Base-by-base conservation (phyloP, 2,329 filamentous ascomycete genomes). In the Monosporascus cannonballus region DNA sequence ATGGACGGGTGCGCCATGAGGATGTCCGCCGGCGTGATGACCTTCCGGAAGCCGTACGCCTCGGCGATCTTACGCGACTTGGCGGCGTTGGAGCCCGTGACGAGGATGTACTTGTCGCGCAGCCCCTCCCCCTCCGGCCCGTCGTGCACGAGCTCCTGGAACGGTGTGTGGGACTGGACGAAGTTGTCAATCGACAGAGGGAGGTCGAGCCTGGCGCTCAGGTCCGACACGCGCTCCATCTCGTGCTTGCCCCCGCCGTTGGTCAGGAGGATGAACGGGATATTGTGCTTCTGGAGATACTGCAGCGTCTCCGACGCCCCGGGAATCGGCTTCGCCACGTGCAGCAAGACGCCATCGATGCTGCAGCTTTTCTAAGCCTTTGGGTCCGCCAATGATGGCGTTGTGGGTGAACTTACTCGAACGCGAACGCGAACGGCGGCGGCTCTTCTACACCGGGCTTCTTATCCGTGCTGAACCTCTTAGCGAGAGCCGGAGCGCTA, bases 341-440 rank as follows among this genome's bases (percentile, higher is more conserved):
- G 90, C 34, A 97, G 79, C 20, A 99, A 82, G n/a, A 99, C 94
- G 52, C 94, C 94, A 69, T 99, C 94, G 67, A 99, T 96, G 61
- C 77, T 80, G 49, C 14, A 18, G 37, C n/a, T 38, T 30, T 34
- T 44, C 39, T 51, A 47, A 54, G 37, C 47, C 27, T n/a, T 47
- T 59, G 62, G 37, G 9, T n/a, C 7, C 15, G n/a, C 36, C 18
- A 6, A n/a, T 17, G 44, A 41, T 24, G 38, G 18, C 24, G 41
- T 3, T 18, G 42, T 46, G 15, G 17, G 14, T 39, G n/a, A 9
- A 65, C 70, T 59, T 57, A 72, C 70, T 74, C 72, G 47, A 67
- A 67, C 36, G 65, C 65, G 56, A 67, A 67, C 8, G 65, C 65
- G 39, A 67, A 67, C 8, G 54, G 51, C 30, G 59, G 61, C n/a